These are phyloP conservation scores for Blastobotrys elegans DNA, from an alignment of 1,139 yeast genomes.

Conservation along the genomic window DNA sequence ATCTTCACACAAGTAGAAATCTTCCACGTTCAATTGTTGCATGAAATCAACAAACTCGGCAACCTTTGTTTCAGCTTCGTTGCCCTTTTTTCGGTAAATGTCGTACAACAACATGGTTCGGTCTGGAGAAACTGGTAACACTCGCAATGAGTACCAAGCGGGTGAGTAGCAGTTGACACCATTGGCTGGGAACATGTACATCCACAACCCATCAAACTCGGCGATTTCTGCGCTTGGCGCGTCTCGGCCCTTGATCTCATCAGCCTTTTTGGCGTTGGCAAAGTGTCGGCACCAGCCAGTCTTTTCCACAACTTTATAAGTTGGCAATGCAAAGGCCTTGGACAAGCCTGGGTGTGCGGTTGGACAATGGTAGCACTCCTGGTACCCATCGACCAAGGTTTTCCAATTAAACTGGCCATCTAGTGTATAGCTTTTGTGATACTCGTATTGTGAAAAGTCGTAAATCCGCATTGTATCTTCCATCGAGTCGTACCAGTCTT, in stretches of 20 bases:
- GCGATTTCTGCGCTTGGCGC: constrained; percentile 7
- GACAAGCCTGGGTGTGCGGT: constrained; percentile 15
- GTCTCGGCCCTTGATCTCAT: constrained; percentile 6
- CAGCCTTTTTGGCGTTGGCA: constrained; percentile 6
- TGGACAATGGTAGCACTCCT: constrained; percentile 14
- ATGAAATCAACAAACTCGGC: constrained; percentile 13
- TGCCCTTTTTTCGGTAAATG: constrained; percentile 12
- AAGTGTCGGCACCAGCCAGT: constrained; percentile 14
- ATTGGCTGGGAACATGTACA: constrained; percentile 15
- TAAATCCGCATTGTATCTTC: constrained; percentile 11
- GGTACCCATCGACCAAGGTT: constrained; percentile 14
- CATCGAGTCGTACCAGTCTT: constrained; percentile 11
- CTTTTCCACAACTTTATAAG: constrained; percentile 10
- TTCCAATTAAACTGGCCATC: constrained; percentile 14
- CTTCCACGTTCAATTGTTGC: constrained; percentile 13
- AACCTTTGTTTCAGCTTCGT: neutral
- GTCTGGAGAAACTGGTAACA: constrained; percentile 8
- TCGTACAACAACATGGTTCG: constrained; percentile 11
- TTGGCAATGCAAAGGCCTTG: constrained; percentile 14
- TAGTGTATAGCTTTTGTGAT: constrained; percentile 10
- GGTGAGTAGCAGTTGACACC: constrained; percentile 15
- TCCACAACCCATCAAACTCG: constrained; percentile 14
- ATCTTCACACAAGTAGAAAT: constrained; percentile 12
- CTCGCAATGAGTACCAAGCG: constrained; percentile 13
- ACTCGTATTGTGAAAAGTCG: constrained; percentile 13